A percentile compares a stretch with the other conserved stretches of the same genome.
Conservation (phyloP, 768 basidiomycete species). For the Pisolithus orientalis region DNA sequence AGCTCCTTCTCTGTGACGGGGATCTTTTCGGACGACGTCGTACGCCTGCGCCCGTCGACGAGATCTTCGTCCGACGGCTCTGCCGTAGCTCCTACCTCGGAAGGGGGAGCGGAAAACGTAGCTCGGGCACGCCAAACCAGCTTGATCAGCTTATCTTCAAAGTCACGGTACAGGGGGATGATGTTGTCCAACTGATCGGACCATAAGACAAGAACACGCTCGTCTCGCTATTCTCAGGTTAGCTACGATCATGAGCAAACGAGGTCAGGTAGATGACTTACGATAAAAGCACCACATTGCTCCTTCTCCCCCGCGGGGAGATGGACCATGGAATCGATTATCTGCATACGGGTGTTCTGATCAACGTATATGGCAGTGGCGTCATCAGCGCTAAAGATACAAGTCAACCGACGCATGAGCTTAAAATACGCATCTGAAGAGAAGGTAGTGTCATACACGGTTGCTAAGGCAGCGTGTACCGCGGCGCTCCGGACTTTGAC, state of each 20-base stretch:
- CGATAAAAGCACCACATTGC: slow-evolving; percentile 85
- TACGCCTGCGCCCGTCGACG: slow-evolving; percentile 37
- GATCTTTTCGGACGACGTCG: slow-evolving; percentile 14
- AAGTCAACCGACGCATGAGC: slow-evolving; percentile 2
- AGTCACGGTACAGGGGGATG: slow-evolving; percentile 65
- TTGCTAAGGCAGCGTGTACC: slow-evolving; percentile 70
- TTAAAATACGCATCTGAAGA: background rate
- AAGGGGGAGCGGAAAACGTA: slow-evolving; percentile 30
- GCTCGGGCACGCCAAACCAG: slow-evolving; percentile 64
- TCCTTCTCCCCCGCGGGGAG: slow-evolving; percentile 82
- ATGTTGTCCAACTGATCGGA: slow-evolving; percentile 77
- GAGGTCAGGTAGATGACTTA: slow-evolving; percentile 27
- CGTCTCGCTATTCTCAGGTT: slow-evolving; percentile 54
- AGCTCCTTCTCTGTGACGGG: slow-evolving; percentile 3
- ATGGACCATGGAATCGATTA: slow-evolving; percentile 62
- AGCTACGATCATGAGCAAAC: background rate
- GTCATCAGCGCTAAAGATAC: slow-evolving; percentile 44
- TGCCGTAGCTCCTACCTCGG: slow-evolving; percentile 38
- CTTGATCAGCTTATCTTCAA: slow-evolving; percentile 73
- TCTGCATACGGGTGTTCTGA: slow-evolving; percentile 79
- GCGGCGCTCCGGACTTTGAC: slow-evolving; percentile 77
- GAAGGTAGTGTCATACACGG: slow-evolving; percentile 43
- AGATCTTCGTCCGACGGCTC: slow-evolving; percentile 51
- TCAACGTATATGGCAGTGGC: slow-evolving; percentile 64
- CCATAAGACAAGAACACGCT: slow-evolving; percentile 80